Evolutionary conservation across 345 rosid genomes (phyloP), one percentile per base, ranked within the genome.

Genomic region (Populus deltoides): DNA sequence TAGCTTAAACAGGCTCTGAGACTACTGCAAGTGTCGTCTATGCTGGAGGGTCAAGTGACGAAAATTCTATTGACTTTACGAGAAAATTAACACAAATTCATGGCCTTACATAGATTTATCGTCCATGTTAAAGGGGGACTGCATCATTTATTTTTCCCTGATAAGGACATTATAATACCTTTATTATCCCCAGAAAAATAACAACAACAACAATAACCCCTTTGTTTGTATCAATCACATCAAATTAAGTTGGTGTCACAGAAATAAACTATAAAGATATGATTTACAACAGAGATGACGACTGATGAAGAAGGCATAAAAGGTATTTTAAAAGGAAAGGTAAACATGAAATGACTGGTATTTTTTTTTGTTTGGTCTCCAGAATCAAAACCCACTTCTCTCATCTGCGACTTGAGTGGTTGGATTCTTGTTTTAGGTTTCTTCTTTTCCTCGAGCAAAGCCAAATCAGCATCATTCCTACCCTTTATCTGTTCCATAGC

Each of bases 301-400:
- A 80, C 67, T 85, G 90, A 90, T 71, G 75, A 83, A 29, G 91
- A 83, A 29, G 91, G 88, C 91, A 86, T 83, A 85, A 87, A 41
- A 85, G 92, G 17, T 53, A n/a, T 81, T 76, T 81, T 81, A 87
- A 77, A 80, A 76, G 51, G 86, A 83, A 81, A 80, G 81, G 74
- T 80, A 57, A 38, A 71, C 5, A 68, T 20, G 77, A 79, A 76
- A 78, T 78, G 75, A 79, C 79, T 77, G 77, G 81, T 53, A 76
- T 63, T 76, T 67, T 73, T 70, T 53, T 70, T 62, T 86, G 2
- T 41, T 9, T 2, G 45, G 63, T 74, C 81, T 43, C 51, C 71
- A 81, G 75, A 78, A 81, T 84, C 81, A 77, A 85, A 85, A 74
- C 82, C 86, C 86, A 79, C 85, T 79, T 67, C 38, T 63, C 77